Conservation (phyloP, 331 rosid species). For the Acacia pycnantha region DNA sequence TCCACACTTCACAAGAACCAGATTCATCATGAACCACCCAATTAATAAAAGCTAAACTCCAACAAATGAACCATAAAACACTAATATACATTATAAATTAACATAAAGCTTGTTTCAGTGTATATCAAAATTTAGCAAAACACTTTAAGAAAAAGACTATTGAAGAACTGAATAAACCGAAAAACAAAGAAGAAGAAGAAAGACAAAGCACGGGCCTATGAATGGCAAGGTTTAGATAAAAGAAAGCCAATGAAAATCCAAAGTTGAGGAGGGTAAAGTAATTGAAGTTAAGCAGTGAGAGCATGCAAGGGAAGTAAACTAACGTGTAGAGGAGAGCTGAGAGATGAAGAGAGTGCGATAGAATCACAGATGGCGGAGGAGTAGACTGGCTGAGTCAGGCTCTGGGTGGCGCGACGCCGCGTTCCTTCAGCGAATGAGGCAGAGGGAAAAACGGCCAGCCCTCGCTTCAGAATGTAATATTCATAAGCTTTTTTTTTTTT, state of each 20-base stretch:
- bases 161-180: neutral
- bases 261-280: neutral
- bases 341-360: neutral
- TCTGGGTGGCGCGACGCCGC: neutral
- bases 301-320: neutral
- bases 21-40: neutral
- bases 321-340: neutral
- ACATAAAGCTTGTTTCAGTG: neutral
- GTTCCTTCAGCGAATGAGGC: neutral
- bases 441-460: neutral
- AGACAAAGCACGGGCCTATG: neutral
- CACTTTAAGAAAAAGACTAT: neutral
- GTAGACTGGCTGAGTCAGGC: neutral
- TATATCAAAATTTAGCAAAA: neutral
- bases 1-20: neutral
- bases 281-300: neutral
- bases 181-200: neutral
- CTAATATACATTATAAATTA: neutral
- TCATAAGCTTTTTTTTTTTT: neutral
- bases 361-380: neutral
- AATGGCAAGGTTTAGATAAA: neutral
- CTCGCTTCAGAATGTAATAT: neutral
- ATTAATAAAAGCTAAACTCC: neutral
- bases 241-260: neutral
- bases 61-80: neutral